phyloP scores from a whole-genome alignment of 2,329 filamentous ascomycete genomes.

The Neofusicoccum sp. region DNA sequence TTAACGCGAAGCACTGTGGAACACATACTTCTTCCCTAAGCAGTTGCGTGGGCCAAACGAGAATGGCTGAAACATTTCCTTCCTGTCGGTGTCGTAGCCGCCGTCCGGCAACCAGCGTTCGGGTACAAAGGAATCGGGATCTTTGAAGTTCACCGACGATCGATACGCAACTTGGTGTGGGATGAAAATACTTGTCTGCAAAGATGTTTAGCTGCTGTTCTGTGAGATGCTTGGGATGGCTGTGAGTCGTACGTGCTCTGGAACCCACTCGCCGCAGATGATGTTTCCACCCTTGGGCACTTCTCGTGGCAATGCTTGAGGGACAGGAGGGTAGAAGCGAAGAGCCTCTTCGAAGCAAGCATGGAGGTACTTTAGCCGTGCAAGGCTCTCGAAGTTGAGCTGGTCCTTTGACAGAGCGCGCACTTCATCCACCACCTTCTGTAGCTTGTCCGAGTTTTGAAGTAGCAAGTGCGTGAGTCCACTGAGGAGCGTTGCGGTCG shows the following conservation, averaged over 20 bases:
- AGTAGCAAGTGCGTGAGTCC: constrained; percentile 42
- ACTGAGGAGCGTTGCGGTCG: constrained; percentile 45
- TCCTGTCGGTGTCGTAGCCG: constrained; percentile 34
- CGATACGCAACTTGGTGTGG: constrained; percentile 19
- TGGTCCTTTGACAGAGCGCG: constrained; percentile 31
- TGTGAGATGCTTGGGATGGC: not conserved
- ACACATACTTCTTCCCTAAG: constrained; percentile 40
- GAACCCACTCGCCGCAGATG: constrained; percentile 41
- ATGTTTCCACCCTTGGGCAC: constrained; percentile 39
- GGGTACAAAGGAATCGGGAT: constrained; percentile 41
- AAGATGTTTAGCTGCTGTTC: not conserved
- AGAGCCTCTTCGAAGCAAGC: constrained; percentile 46
- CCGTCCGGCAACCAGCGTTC: constrained; percentile 43
- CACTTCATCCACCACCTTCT: constrained; percentile 33
- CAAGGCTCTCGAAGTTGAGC: constrained; percentile 37
- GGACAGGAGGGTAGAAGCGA: constrained; percentile 46
- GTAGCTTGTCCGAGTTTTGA: constrained; percentile 28
- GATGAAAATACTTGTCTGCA: constrained; percentile 21
- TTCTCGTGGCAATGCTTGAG: constrained; percentile 35
- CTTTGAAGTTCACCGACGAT: constrained; percentile 35
- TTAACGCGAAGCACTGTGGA: not conserved
- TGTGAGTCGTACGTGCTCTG: constrained; percentile 25
- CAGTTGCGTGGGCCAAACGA: constrained; percentile 46
- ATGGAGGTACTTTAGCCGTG: constrained; percentile 39
- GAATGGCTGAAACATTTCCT: constrained; percentile 46